Percentiles rank a stretch among this genome's conserved stretches.
Conservation (phyloP, 176 grass and related monocot species). For the Eleusine indica region DNA sequence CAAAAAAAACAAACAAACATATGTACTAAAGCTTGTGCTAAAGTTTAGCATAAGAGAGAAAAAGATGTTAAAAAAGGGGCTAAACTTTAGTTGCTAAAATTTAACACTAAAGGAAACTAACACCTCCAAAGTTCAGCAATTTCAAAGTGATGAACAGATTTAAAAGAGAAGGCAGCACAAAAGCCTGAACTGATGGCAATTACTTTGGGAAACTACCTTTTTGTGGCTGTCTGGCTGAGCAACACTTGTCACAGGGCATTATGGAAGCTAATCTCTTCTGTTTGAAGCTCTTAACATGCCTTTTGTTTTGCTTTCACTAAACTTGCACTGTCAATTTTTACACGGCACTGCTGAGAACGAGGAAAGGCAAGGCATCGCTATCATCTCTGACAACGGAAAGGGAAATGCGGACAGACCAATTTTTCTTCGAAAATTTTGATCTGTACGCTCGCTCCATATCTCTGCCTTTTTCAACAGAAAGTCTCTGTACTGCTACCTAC, state of each 20-base stretch:
- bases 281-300: constrained; percentile 19
- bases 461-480: neutral
- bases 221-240: neutral
- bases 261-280: constrained; percentile 12
- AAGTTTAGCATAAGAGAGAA: no score
- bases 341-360: neutral
- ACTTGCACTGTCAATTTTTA: constrained; percentile 16
- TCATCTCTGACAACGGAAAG: neutral
- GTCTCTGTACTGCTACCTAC: neutral
- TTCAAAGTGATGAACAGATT: neutral
- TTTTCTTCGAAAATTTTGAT: neutral
- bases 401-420: neutral
- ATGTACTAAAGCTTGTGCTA: no score
- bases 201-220: neutral
- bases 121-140: neutral
- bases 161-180: constrained; percentile 2
- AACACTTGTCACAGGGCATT: constrained; percentile 34
- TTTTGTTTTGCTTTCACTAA: constrained; percentile 21
- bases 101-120: no score
- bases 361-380: neutral
- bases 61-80: no score
- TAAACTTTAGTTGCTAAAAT: no score
- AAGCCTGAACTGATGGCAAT: neutral
- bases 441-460: neutral
- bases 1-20: no score